A percentile compares a stretch with the other conserved stretches of the same genome.
Conservation (phyloP, 2,329 filamentous ascomycete genomes). For the Pseudomassariella vexata region DNA sequence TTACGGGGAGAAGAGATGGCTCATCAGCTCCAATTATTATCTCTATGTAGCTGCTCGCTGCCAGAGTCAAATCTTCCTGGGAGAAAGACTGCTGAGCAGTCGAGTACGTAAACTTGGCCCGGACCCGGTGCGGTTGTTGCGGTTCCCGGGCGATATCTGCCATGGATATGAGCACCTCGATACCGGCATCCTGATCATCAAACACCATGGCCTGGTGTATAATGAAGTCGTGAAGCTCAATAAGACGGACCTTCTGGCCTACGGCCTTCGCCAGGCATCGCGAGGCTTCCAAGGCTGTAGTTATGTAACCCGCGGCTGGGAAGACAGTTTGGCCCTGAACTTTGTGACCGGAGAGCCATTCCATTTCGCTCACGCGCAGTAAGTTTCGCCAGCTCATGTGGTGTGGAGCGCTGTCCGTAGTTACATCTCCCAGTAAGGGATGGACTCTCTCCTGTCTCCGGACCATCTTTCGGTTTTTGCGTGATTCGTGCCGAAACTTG, state of each 20-base stretch:
- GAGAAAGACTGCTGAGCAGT: neutral
- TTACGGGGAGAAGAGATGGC: conserved; percentile 1
- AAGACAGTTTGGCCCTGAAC: conserved; percentile 12
- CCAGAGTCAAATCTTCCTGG: neutral
- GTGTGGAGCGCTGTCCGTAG: conserved; percentile 4
- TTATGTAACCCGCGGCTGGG: conserved; percentile 13
- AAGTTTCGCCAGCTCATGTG: conserved; percentile 9
- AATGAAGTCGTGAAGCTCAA: conserved; percentile 10
- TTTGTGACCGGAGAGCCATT: conserved; percentile 11
- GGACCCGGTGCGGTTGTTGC: conserved; percentile 2
- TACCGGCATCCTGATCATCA: conserved; percentile 4
- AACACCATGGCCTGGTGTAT: conserved; percentile 12
- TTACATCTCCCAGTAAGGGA: conserved; percentile 8
- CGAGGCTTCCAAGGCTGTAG: conserved; percentile 10
- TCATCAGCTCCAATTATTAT: conserved; percentile 1
- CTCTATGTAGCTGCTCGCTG: neutral
- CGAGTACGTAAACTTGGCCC: conserved; percentile 6
- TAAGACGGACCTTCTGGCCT: conserved; percentile 3
- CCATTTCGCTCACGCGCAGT: conserved; percentile 5
- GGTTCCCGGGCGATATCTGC: conserved; percentile 1
- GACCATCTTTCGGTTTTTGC: neutral
- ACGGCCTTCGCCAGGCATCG: neutral
- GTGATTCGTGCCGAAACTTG: conserved; percentile 9
- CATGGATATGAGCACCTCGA: conserved; percentile 8
- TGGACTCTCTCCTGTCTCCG: neutral